These are phyloP conservation scores for Grifola frondosa DNA, from an alignment of 1,284 basidiomycete species.

Conservation along the genomic window DNA sequence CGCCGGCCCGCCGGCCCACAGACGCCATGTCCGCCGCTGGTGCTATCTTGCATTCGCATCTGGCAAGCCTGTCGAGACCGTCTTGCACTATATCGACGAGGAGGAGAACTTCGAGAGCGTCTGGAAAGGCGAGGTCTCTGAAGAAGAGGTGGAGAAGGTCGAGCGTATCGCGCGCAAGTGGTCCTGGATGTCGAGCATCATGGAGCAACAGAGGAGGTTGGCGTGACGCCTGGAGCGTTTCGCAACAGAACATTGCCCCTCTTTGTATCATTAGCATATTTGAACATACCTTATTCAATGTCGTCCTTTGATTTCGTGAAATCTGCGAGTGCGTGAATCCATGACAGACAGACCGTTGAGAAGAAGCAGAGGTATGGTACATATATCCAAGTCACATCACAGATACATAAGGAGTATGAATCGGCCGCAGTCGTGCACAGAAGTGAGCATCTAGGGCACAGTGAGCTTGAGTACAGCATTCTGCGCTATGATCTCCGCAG, in stretches of 20 bases:
- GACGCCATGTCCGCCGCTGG: conserved; percentile 28
- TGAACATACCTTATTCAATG: too few species aligned
- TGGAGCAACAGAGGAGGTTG: conserved; percentile 4
- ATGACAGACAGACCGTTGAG: too few species aligned
- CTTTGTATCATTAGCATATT: conserved; percentile 7
- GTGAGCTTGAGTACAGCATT: conserved; percentile 15
- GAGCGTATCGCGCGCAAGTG: conserved; percentile 27
- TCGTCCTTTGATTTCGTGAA: too few species aligned
- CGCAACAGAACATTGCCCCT: too few species aligned
- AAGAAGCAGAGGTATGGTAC: too few species aligned
- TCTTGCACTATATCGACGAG: conserved; percentile 27
- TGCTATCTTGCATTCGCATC: conserved; percentile 29
- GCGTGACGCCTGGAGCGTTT: not conserved
- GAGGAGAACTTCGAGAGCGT: conserved; percentile 26
- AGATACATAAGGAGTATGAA: too few species aligned
- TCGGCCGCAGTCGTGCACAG: not conserved
- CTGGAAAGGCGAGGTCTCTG: conserved; percentile 34
- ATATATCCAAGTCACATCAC: too few species aligned
- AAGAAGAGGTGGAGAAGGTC: conserved; percentile 26
- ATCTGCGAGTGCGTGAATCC: too few species aligned
- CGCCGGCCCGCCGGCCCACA: conserved; percentile 26
- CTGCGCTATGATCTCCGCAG: conserved; percentile 25
- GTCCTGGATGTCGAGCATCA: conserved; percentile 24
- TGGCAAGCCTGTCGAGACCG: conserved; percentile 19
- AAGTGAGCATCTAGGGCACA: conserved; percentile 2